Evolutionary conservation across 2,329 filamentous ascomycete genomes (phyloP).

Genomic region (Dactylellina cionopaga): DNA sequence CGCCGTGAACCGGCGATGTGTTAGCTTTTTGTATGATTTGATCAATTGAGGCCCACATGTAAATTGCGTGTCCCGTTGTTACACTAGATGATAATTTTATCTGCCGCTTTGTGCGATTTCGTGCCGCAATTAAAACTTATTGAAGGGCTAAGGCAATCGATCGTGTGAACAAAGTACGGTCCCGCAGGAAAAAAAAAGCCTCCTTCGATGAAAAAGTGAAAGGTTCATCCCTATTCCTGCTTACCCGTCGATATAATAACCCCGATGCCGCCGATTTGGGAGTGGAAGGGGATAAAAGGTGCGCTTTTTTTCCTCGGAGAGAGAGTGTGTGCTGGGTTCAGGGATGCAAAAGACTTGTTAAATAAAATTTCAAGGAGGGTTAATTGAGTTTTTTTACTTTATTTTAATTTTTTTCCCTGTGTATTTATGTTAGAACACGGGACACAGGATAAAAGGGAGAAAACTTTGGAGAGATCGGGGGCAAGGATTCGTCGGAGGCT

Average conservation of each 20-base stretch:
- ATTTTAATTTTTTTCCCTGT: too few species aligned
- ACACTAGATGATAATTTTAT: conserved; percentile 11
- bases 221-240: conserved; percentile 32
- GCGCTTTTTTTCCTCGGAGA: conserved; percentile 2
- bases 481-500: conserved; percentile 12
- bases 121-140: conserved; percentile 40
- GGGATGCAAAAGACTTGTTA: too few species aligned
- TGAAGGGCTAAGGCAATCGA: too few species aligned
- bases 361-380: conserved; percentile 15
- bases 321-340: too few species aligned
- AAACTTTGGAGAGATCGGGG: conserved; percentile 11
- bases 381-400: too few species aligned
- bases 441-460: conserved; percentile 4
- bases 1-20: too few species aligned
- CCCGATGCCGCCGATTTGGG: not conserved
- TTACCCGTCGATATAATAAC: not conserved
- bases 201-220: too few species aligned
- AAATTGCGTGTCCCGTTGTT: conserved; percentile 24
- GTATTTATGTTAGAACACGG: too few species aligned
- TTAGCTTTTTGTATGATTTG: too few species aligned
- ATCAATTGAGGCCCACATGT: conserved; percentile 27
- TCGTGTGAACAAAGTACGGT: too few species aligned
- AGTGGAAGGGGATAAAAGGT: too few species aligned
- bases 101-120: not conserved
- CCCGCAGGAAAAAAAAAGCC: too few species aligned